Evolutionary conservation across 371 early-diverging fungal species (phyloP).

Genomic region (Basidiobolus heterosporus): DNA sequence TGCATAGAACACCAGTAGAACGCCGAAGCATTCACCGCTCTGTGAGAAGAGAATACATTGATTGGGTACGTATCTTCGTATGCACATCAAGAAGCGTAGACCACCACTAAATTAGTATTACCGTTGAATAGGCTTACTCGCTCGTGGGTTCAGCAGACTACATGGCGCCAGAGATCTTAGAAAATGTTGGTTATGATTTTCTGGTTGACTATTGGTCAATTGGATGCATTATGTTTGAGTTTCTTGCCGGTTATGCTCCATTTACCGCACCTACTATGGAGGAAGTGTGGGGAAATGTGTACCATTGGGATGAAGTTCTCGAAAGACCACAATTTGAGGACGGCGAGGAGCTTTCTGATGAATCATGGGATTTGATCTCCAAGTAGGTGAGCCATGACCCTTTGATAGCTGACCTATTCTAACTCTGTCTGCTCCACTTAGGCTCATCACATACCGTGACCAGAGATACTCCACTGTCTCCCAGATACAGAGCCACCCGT

Average conservation of each 20-base stretch:
- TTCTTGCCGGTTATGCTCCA: constrained; percentile 57
- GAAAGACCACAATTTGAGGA: constrained; percentile 54
- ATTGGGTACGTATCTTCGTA: constrained; percentile 31
- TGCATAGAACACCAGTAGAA: constrained; percentile 23
- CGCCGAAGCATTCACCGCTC: constrained; percentile 21
- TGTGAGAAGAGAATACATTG: constrained; percentile 20
- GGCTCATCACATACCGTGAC: constrained; percentile 31
- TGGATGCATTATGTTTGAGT: constrained; percentile 84
- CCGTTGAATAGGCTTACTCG: constrained; percentile 22
- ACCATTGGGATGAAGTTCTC: constrained; percentile 53
- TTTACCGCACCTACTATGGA: constrained; percentile 57
- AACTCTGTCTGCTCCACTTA: constrained; percentile 1
- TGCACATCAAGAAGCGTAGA: constrained; percentile 20
- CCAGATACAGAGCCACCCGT: constrained; percentile 53
- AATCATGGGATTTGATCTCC: constrained; percentile 55
- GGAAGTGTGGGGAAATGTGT: constrained; percentile 72
- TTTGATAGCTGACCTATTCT: not conserved
- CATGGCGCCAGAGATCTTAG: constrained; percentile 57
- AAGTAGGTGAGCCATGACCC: constrained; percentile 9
- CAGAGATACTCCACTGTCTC: constrained; percentile 23
- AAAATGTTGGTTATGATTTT: constrained; percentile 35
- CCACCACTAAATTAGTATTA: too few species aligned
- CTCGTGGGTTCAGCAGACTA: constrained; percentile 82
- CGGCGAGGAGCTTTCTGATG: constrained; percentile 50
- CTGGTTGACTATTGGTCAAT: constrained; percentile 77